phyloP scores from a whole-genome alignment of 2,329 filamentous ascomycete species.

The Pseudocercospora crystallina region DNA sequence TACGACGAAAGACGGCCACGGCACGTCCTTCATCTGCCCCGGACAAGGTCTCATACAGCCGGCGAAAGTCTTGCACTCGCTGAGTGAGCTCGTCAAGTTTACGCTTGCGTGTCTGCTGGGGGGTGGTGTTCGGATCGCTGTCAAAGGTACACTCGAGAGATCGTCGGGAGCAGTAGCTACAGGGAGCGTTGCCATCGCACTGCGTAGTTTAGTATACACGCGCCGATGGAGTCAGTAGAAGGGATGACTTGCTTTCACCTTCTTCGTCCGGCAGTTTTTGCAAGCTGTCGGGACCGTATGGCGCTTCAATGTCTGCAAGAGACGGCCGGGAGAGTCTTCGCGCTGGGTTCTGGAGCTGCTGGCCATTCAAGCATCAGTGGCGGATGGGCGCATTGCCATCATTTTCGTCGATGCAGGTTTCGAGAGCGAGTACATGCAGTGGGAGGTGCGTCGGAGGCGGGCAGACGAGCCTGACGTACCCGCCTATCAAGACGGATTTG shows the following conservation, averaged over 20 bases:
- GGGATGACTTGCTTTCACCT: constrained; percentile 2
- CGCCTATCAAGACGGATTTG: too few relatives aligned
- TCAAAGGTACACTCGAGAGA: constrained; percentile 7
- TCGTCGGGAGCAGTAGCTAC: constrained; percentile 5
- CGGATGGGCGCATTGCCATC: too few relatives aligned
- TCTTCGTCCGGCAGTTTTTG: constrained; percentile 7
- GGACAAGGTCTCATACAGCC: constrained; percentile 5
- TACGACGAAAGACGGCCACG: constrained; percentile 2
- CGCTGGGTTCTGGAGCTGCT: too few relatives aligned
- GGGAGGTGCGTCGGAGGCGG: too few relatives aligned
- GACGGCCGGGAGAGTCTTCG: neutral
- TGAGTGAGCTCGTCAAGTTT: neutral
- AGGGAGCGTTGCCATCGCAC: constrained; percentile 6
- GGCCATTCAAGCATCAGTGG: too few relatives aligned
- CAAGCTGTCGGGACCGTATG: constrained; percentile 7
- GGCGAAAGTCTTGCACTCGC: neutral
- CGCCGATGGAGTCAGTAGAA: neutral
- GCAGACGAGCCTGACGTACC: too few relatives aligned
- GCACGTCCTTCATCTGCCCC: constrained; percentile 6
- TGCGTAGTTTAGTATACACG: neutral
- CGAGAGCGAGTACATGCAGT: too few relatives aligned
- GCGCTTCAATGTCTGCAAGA: constrained; percentile 9
- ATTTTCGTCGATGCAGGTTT: too few relatives aligned
- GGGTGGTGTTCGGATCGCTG: constrained; percentile 5
- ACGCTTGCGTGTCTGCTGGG: constrained; percentile 8